phyloP scores from a whole-genome alignment of 169 alveolate genomes.

The Babesia divergens region DNA sequence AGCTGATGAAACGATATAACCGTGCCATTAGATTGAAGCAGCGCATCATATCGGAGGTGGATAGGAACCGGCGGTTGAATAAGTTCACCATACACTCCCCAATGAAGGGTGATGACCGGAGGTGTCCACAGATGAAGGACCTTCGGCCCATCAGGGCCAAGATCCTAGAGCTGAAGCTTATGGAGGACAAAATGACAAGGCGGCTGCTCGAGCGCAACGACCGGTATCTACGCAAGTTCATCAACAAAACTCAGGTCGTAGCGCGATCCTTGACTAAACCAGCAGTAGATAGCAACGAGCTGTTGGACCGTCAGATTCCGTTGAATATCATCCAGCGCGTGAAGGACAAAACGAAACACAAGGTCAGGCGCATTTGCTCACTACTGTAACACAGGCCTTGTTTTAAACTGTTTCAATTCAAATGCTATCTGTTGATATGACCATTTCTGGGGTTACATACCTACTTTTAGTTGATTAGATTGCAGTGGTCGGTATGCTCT shows the following conservation, averaged over 20 bases:
- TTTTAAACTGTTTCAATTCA: too few relatives aligned
- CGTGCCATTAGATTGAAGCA: conserved; percentile 61
- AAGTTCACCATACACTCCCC: conserved; percentile 18
- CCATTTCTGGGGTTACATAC: neutral
- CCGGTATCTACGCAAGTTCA: conserved; percentile 28
- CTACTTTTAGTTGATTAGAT: neutral
- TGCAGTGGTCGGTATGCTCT: too few relatives aligned
- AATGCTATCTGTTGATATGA: too few relatives aligned
- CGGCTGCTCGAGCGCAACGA: conserved; percentile 39
- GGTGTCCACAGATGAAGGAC: conserved; percentile 56
- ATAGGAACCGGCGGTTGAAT: neutral
- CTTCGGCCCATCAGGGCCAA: conserved; percentile 41
- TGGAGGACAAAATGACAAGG: conserved; percentile 30
- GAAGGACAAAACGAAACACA: conserved; percentile 4
- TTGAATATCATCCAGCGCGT: conserved; percentile 7
- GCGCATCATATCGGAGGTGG: conserved; percentile 47
- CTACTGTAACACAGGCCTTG: conserved; percentile 23
- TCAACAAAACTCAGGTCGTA: conserved; percentile 27
- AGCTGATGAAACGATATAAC: conserved; percentile 56
- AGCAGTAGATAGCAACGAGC: neutral
- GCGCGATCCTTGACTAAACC: conserved; percentile 16
- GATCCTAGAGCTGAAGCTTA: conserved; percentile 35
- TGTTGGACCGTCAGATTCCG: conserved; percentile 15
- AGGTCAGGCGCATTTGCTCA: conserved; percentile 56
- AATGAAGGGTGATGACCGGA: conserved; percentile 46